Evolutionary conservation across 2,329 filamentous ascomycete genomes (phyloP).

Genomic region (Fusarium sp.): DNA sequence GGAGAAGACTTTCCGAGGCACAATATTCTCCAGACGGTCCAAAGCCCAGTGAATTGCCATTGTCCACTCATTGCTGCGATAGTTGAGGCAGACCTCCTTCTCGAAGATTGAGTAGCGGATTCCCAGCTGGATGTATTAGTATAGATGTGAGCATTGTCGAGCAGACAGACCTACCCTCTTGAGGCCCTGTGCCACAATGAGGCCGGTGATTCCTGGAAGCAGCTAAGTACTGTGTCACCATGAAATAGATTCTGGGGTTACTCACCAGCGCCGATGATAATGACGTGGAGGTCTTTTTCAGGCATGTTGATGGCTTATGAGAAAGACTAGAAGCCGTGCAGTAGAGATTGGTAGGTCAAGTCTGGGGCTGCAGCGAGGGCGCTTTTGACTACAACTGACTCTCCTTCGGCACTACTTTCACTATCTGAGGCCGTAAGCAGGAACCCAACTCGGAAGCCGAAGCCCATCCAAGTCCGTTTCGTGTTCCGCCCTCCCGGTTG

Average conservation of each 20-base stretch:
- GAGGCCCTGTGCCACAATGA: conserved; percentile 34
- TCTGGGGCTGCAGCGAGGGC: background rate
- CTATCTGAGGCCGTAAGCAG: background rate
- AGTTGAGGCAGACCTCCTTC: conserved; percentile 33
- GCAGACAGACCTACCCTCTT: conserved; percentile 15
- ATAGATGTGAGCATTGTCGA: background rate
- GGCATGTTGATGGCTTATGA: conserved; percentile 17
- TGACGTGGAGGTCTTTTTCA: conserved; percentile 26
- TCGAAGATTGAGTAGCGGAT: conserved; percentile 37
- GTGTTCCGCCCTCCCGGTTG: conserved; percentile 12
- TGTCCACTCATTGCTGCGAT: conserved; percentile 42
- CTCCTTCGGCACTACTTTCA: too few relatives aligned
- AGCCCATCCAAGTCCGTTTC: conserved; percentile 28
- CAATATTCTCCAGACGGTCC: conserved; percentile 26
- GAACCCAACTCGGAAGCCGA: conserved; percentile 29
- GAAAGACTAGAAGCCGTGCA: background rate
- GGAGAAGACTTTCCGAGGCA: conserved; percentile 32
- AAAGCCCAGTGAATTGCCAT: conserved; percentile 42
- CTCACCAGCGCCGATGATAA: conserved; percentile 36
- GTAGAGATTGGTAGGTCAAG: background rate
- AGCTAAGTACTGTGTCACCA: background rate
- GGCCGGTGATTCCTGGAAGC: conserved; percentile 28
- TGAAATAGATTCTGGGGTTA: background rate
- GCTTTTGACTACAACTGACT: background rate
- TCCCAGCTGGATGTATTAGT: conserved; percentile 4